phyloP scores from a whole-genome alignment of 1,284 basidiomycete species.

The Ganoderma resinaceum region DNA sequence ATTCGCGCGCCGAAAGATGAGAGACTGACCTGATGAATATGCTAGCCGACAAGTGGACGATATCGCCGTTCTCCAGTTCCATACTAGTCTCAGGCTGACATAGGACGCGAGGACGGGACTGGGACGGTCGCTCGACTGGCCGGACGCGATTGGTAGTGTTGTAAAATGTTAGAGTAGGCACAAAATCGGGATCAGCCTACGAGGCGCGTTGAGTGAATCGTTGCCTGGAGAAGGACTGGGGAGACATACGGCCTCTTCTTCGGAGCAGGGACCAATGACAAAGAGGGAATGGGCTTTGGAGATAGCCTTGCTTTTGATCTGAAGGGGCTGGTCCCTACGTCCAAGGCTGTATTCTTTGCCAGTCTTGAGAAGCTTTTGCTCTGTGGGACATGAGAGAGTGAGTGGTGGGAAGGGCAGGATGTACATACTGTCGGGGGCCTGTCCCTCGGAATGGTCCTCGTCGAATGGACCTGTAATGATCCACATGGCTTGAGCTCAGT shows the following conservation, averaged over 20 bases:
- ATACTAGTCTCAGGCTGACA: slow-evolving; percentile 27
- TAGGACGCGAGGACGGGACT: slow-evolving; percentile 8
- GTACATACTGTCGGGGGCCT: slow-evolving; percentile 46
- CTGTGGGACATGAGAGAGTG: slow-evolving; percentile 42
- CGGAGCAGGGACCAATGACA: slow-evolving; percentile 54
- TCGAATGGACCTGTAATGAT: slow-evolving; percentile 60
- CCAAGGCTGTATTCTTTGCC: slow-evolving; percentile 59
- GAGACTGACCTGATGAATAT: slow-evolving; percentile 51
- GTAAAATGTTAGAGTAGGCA: slow-evolving; percentile 25
- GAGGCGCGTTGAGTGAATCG: neutral
- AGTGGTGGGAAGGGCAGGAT: neutral
- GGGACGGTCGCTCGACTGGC: slow-evolving; percentile 23
- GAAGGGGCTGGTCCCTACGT: slow-evolving; percentile 52
- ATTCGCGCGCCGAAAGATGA: neutral
- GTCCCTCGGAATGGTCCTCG: slow-evolving; percentile 43
- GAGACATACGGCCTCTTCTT: slow-evolving; percentile 59
- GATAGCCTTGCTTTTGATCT: slow-evolving; percentile 65
- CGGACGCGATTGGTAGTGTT: slow-evolving; percentile 20
- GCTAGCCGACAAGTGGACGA: slow-evolving; percentile 52
- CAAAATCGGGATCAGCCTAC: slow-evolving; percentile 29
- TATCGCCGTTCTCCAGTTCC: slow-evolving; percentile 48
- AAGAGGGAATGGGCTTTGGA: slow-evolving; percentile 66
- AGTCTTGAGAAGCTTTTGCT: slow-evolving; percentile 67
- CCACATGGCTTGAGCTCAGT: slow-evolving; percentile 53
- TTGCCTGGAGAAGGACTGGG: neutral